A percentile compares a stretch with the other conserved stretches of the same genome.
Conservation (phyloP, 305 asterid genomes). For the Coffea humblotiana region DNA sequence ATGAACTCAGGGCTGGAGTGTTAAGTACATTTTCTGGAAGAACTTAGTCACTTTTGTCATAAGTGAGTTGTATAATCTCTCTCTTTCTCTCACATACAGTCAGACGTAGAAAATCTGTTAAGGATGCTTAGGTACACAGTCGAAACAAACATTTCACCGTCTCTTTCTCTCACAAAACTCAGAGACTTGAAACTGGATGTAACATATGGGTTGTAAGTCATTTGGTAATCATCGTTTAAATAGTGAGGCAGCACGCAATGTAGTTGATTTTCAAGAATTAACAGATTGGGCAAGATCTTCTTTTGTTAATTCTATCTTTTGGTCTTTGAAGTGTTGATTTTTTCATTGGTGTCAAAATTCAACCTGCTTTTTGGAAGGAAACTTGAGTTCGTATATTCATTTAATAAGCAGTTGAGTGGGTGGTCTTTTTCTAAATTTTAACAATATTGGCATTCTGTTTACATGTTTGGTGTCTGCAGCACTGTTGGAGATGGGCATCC, state of each 20-base stretch:
- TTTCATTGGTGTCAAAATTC: neutral
- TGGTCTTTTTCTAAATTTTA: neutral
- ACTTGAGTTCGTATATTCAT: neutral
- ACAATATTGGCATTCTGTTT: neutral
- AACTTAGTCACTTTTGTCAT: neutral
- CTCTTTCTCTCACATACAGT: neutral
- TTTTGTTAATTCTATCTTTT: neutral
- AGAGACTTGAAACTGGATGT: neutral
- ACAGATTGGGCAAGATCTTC: neutral
- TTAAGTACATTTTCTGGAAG: neutral
- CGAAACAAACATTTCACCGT: neutral
- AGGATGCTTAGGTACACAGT: neutral
- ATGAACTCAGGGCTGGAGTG: neutral
- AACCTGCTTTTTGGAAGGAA: neutral
- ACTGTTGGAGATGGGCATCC: neutral
- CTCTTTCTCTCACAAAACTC: neutral
- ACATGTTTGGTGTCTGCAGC: neutral
- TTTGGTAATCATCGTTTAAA: neutral
- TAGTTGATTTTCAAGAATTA: neutral
- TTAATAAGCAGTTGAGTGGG: neutral
- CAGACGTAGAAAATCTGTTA: neutral
- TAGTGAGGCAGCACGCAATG: neutral
- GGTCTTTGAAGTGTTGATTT: neutral
- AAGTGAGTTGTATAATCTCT: neutral
- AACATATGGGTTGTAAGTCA: neutral